These are phyloP conservation scores for Mallotus repandus DNA, from an alignment of 441 rosid genomes.

Conservation along the genomic window DNA sequence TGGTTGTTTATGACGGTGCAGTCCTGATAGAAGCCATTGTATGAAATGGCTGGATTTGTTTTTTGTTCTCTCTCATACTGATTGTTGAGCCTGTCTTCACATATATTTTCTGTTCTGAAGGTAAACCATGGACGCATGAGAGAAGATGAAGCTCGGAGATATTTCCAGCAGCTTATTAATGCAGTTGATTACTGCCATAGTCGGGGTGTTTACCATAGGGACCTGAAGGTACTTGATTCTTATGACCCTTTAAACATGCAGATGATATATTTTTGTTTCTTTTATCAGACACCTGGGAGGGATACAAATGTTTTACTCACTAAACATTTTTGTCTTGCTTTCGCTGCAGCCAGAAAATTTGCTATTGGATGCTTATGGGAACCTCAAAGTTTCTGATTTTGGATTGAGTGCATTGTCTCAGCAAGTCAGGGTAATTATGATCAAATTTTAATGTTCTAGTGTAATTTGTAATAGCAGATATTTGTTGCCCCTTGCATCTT, in stretches of 20 bases:
- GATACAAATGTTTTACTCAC: slow-evolving; percentile 6
- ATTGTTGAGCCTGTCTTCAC: slow-evolving; percentile 7
- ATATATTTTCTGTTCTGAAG: slow-evolving; percentile 33
- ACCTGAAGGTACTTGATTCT: slow-evolving; percentile 62
- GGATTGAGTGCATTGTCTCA: slow-evolving; percentile 94
- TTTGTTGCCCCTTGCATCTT: neutral
- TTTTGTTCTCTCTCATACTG: neutral
- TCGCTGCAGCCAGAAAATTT: slow-evolving; percentile 83
- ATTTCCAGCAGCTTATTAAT: slow-evolving; percentile 94
- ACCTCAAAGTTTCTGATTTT: slow-evolving; percentile 96
- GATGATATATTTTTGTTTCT: slow-evolving; percentile 1
- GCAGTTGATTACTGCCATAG: slow-evolving; percentile 96
- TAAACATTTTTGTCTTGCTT: slow-evolving; percentile 9
- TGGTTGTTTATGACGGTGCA: neutral
- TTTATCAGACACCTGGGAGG: neutral
- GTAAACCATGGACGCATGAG: slow-evolving; percentile 89
- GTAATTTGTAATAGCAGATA: neutral
- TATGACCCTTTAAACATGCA: slow-evolving; percentile 6
- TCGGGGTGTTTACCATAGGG: slow-evolving; percentile 96
- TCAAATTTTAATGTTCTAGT: neutral
- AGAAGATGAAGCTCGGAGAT: slow-evolving; percentile 84
- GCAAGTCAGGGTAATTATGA: slow-evolving; percentile 82
- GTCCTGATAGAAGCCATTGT: neutral
- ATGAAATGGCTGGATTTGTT: neutral
- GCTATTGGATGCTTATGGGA: slow-evolving; percentile 73